Conservation (phyloP, 345 rosid genomes). For the Euphorbia peplus region DNA sequence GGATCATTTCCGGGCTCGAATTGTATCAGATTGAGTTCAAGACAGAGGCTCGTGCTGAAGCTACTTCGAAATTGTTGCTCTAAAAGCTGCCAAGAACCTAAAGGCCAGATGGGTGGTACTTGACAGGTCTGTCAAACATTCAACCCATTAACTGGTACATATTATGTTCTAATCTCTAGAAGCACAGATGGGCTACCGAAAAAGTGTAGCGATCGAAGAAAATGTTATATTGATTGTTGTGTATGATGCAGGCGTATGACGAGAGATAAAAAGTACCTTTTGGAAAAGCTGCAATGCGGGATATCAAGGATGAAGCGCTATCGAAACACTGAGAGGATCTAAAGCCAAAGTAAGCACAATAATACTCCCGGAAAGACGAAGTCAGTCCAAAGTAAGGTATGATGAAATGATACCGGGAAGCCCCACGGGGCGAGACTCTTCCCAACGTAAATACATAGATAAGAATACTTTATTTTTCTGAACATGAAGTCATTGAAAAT, state of each 20-base stretch:
- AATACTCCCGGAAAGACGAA: conserved; percentile 1
- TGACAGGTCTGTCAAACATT: conserved; percentile 41
- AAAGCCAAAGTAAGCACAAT: conserved; percentile 14
- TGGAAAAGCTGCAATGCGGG: conserved; percentile 50
- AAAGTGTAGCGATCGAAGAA: not conserved
- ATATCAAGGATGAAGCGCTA: conserved; percentile 44
- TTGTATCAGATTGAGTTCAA: conserved; percentile 40
- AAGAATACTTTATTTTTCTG: too few species aligned
- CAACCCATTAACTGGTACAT: not conserved
- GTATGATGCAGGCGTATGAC: conserved; percentile 47
- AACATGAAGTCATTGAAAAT: not conserved
- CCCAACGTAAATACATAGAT: conserved; percentile 27
- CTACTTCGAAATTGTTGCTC: conserved; percentile 33
- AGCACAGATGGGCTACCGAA: not conserved
- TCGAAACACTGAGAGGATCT: conserved; percentile 38
- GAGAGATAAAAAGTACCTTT: conserved; percentile 41
- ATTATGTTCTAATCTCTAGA: not conserved
- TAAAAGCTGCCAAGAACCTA: conserved; percentile 34
- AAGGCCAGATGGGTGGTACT: conserved; percentile 54
- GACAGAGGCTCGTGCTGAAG: conserved; percentile 38
- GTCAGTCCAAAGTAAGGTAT: conserved; percentile 30
- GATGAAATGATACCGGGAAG: conserved; percentile 59
- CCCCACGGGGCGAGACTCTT: conserved; percentile 9
- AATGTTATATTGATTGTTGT: not conserved
- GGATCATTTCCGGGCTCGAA: conserved; percentile 1